Base-by-base conservation (phyloP, 108 stramenopile species). In the Epithemia pelagica region DNA sequence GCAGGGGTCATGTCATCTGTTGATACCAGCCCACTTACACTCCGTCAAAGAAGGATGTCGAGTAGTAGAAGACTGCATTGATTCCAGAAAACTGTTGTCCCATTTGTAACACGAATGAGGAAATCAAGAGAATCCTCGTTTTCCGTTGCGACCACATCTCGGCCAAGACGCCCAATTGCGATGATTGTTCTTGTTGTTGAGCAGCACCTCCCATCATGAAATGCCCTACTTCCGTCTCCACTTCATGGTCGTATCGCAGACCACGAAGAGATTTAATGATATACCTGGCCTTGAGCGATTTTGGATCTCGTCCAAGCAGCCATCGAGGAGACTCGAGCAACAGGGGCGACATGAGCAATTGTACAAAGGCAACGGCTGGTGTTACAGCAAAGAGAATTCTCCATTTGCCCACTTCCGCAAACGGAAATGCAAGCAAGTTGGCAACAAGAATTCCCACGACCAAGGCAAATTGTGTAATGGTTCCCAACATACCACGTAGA, bases 31-130 rank as follows among this genome's bases (percentile, higher is more conserved):
- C 15, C 15, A 46, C 37, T 46, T 46, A 46, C 53, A 95, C 85
- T 22, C 94, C 95, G 24, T 95, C 90, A 68, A 97, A 96, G 82
- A 99, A 97, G 20, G 86, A 78, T 24, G 88, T 94, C n/a, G 96
- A 96, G 85, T 97, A 99, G 82, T 95, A 97, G 71, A 99, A 99
- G 58, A 99, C 95, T 2, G 97, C 98, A 78, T 99, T 98, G 81
- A 99, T 97, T 51, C 98, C 98, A 69, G 83, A 85, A 30, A 99
- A 80, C 71, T 99, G 98, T 67, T 97, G 96, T n/a, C 82, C 88
- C 61, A 88, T 75, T 68, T 96, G 95, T 58, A 99, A 71, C 1
- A 93, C 73, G 0, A 94, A 54, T 62, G 76, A 80, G 19, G 84
- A 81, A 10, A 96, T 52, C 0, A 97, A 74, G 25, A 96, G 69